Evolutionary conservation across 2,329 filamentous ascomycete species (phyloP).

Genomic region (Diaporthe citriasiana): DNA sequence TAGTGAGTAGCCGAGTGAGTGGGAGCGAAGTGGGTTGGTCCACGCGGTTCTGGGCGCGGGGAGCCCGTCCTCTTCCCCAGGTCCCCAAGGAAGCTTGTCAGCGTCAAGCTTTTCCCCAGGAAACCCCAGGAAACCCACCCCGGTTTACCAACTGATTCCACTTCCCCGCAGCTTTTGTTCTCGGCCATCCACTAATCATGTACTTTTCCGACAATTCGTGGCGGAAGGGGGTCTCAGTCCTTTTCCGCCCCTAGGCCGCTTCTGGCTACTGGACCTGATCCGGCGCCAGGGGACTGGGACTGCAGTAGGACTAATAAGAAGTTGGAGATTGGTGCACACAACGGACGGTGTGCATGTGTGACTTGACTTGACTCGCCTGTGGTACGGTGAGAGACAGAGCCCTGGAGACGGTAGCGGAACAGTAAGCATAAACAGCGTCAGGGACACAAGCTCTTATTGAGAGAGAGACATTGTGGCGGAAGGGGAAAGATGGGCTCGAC

Average conservation of each 20-base stretch:
- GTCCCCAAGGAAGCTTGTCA: constrained; percentile 16
- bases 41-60: neutral
- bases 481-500: neutral
- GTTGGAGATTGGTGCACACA: neutral
- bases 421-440: neutral
- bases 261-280: neutral
- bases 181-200: neutral
- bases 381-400: neutral
- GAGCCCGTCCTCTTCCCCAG: neutral
- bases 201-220: constrained; percentile 13
- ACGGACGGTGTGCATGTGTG: neutral
- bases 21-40: neutral
- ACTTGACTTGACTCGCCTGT: constrained; percentile 14
- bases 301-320: neutral
- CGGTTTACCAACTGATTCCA: neutral
- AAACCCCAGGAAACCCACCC: neutral
- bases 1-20: neutral
- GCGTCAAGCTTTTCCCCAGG: constrained; percentile 17
- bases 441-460: neutral
- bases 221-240: neutral
- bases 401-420: no score
- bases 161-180: constrained; percentile 10
- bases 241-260: neutral
- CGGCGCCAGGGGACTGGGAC: neutral
- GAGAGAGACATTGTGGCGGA: neutral